These are phyloP conservation scores for Kluyveromyces sp. DNA, from an alignment of 1,139 yeast species.

Conservation along the genomic window DNA sequence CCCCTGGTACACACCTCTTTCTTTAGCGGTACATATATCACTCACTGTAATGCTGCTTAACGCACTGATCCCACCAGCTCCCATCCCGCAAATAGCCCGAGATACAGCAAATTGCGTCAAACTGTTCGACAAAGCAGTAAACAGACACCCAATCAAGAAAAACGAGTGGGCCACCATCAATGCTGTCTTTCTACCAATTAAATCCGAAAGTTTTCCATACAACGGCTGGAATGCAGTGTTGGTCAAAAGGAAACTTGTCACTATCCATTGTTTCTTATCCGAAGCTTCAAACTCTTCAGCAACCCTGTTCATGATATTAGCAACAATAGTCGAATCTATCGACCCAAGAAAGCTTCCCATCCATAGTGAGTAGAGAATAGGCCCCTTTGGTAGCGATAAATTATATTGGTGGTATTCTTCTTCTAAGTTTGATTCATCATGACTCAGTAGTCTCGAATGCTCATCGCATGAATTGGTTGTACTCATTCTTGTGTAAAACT, in stretches of 20 bases:
- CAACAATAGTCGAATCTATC: conserved; percentile 57
- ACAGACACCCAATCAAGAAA: conserved; percentile 38
- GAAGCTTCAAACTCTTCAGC: conserved; percentile 55
- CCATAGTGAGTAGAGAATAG: conserved; percentile 36
- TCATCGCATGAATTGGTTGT: no score
- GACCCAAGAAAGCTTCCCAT: conserved; percentile 50
- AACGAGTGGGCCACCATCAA: conserved; percentile 38
- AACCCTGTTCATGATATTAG: conserved; percentile 54
- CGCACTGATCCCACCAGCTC: conserved; percentile 44
- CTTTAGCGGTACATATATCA: conserved; percentile 42
- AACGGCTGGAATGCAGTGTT: conserved; percentile 67
- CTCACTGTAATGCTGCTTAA: conserved; percentile 41
- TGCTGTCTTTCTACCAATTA: conserved; percentile 44
- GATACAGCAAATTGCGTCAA: conserved; percentile 38
- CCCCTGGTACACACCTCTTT: conserved; percentile 45
- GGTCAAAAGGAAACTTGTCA: conserved; percentile 54
- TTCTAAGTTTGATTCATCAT: neutral
- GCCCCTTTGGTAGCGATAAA: conserved; percentile 22
- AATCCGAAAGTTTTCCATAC: conserved; percentile 46
- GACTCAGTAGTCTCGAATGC: no score
- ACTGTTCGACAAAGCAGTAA: conserved; percentile 37
- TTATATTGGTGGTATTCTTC: conserved; percentile 21
- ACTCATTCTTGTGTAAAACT: no score
- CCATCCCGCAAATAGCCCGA: conserved; percentile 45
- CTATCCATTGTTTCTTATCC: conserved; percentile 55